Percentiles rank a stretch among this genome's conserved stretches.
Evolutionary conservation across 2,329 filamentous ascomycete genomes (phyloP).

Genomic region (Zarea fungicola): DNA sequence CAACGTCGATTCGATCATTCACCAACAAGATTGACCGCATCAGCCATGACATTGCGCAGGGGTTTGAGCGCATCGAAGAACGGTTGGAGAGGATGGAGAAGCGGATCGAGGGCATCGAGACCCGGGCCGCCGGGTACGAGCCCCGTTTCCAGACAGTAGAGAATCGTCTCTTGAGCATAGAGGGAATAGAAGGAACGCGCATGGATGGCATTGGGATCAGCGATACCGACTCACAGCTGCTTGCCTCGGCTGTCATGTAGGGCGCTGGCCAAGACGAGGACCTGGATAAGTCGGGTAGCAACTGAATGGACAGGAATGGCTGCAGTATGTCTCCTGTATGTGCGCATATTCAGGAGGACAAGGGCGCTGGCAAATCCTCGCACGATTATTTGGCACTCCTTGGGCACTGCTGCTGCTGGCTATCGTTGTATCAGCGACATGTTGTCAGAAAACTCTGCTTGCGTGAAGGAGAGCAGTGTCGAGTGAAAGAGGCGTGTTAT

Average conservation of each 20-base stretch:
- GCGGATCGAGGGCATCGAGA: constrained; percentile 50
- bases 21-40: constrained; percentile 57
- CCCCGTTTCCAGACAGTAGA: constrained; percentile 42
- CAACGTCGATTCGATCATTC: constrained; percentile 52
- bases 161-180: constrained; percentile 27
- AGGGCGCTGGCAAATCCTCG: too few relatives aligned
- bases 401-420: too few relatives aligned
- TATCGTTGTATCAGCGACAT: too few relatives aligned
- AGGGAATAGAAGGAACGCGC: constrained; percentile 37
- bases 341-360: too few relatives aligned
- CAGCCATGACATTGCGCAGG: constrained; percentile 50
- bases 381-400: too few relatives aligned
- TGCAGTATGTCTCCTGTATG: too few relatives aligned
- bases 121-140: constrained; percentile 36
- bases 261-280: constrained; percentile 17
- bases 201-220: constrained; percentile 41
- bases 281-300: neutral
- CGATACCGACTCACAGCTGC: constrained; percentile 39
- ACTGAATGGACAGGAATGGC: too few relatives aligned
- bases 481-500: neutral
- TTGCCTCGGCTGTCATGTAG: constrained; percentile 41
- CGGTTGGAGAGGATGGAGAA: constrained; percentile 49
- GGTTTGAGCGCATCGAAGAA: constrained; percentile 45
- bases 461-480: too few relatives aligned
- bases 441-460: too few relatives aligned